Evolutionary conservation across 495 filamentous ascomycete genomes (phyloP).

Genomic region (Entonaema liquescens): DNA sequence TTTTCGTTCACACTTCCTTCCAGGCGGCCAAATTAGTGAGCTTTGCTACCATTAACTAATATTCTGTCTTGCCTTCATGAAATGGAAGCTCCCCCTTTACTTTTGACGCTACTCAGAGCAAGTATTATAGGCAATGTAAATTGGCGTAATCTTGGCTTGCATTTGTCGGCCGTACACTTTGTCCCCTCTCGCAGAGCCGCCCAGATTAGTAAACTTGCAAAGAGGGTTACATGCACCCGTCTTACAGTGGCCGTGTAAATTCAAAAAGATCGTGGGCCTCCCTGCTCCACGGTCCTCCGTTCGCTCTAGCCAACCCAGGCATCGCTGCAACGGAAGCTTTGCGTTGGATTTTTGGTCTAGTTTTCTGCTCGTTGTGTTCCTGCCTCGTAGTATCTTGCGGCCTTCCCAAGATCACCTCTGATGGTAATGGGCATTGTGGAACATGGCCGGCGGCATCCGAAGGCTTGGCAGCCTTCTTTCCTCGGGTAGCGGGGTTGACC

Average conservation of each 20-base stretch:
- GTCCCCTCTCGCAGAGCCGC: background rate
- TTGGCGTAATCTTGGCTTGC: background rate
- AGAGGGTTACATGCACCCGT: background rate
- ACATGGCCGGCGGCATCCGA: conserved; percentile 57
- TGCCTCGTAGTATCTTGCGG: conserved; percentile 8
- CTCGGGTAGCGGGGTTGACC: conserved; percentile 58
- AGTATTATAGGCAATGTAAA: conserved; percentile 4
- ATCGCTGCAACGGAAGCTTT: conserved; percentile 24
- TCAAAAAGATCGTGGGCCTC: conserved; percentile 62
- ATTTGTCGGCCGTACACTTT: conserved; percentile 7
- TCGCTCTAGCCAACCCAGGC: conserved; percentile 52
- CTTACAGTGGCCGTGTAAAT: conserved; percentile 48
- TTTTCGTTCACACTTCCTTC: background rate
- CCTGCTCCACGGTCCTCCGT: conserved; percentile 61
- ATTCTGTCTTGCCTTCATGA: background rate
- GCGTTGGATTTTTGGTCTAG: conserved; percentile 36
- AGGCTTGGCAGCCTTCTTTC: conserved; percentile 58
- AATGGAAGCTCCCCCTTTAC: background rate
- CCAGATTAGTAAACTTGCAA: background rate
- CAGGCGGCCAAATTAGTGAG: background rate
- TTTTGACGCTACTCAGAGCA: background rate
- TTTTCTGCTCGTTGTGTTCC: conserved; percentile 18
- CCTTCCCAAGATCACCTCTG: conserved; percentile 27
- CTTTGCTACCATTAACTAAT: background rate
- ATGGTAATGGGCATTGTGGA: conserved; percentile 51